Evolutionary conservation across 768 basidiomycete genomes (phyloP), one percentile per base, ranked within the genome.

Genomic region (Hemileccinum impolitum): DNA sequence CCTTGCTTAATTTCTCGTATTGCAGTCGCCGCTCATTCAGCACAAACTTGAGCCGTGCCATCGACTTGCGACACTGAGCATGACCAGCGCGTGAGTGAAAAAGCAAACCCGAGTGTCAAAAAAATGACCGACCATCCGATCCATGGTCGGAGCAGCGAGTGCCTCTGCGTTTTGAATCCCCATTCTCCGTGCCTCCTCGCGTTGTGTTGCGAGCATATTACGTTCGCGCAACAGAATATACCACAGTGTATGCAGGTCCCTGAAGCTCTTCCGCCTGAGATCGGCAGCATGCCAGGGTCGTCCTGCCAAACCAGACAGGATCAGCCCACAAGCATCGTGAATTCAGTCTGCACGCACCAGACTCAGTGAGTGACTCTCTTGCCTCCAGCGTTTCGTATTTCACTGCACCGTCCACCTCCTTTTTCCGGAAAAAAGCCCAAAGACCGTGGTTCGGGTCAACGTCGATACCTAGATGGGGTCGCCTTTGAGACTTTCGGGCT

Each of bases 31-130:
- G 85, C 64, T 98, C 94, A 62, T 92, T 92, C 42, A 97, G 74
- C 18, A 97, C 84, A 50, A 80, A 83, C 67, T 98, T 98, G 67
- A 98, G 92, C 17, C 91, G 84, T n/a, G 90, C 92, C 93, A 96
- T 95, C 17, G 90, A 86, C 74, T 94, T 95, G 18, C 89, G 87
- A 68, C 84, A 86, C 93, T 96, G 55, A 10, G 43, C 17, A 13
- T n/a, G 26, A 46, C 45, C 4, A 5, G 40, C 45, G 21, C 51
- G 39, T 61, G 25, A 56, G 35, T 31, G 8, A 34, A 39, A 10
- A 15, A 19, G 37, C 9, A 51, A 54, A 34, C 11, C 8, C 14
- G 11, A 25, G 1, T 14, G 14, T 7, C 15, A 28, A 30, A n/a
- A 9, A 7, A 31, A 45, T 6, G 30, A 64, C 75, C 41, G 55